Evolutionary conservation across 2,329 filamentous ascomycete genomes (phyloP).

Genomic region (Aspergillus novofumigatus): DNA sequence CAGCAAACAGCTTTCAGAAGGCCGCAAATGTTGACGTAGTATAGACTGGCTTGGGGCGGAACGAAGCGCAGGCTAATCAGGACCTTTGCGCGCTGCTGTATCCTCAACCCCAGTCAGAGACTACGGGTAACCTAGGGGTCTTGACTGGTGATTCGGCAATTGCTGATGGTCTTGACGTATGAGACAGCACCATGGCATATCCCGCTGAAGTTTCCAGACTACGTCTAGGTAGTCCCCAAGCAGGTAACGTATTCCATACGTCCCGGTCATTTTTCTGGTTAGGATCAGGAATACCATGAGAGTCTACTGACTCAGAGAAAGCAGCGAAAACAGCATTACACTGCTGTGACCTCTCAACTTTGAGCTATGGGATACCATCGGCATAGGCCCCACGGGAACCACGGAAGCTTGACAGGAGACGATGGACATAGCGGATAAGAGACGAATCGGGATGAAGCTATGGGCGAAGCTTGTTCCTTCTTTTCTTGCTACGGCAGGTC

Average conservation of each 20-base stretch:
- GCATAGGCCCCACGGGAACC: constrained; percentile 4
- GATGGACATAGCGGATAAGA: background rate
- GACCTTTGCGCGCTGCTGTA: background rate
- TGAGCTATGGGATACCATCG: constrained; percentile 7
- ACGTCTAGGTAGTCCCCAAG: constrained; percentile 5
- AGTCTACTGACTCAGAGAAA: background rate
- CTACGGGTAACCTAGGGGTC: background rate
- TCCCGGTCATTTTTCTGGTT: background rate
- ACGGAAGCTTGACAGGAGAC: background rate
- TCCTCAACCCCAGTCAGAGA: background rate
- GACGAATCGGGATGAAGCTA: background rate
- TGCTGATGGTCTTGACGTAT: constrained; percentile 20
- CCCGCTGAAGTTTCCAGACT: constrained; percentile 4
- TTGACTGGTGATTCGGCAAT: constrained; percentile 10
- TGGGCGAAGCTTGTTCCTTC: background rate
- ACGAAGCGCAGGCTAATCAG: background rate
- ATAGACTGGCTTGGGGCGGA: constrained; percentile 15
- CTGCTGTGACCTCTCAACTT: constrained; percentile 12
- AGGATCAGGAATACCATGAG: constrained; percentile 1
- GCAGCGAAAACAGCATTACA: constrained; percentile 1
- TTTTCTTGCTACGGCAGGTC: background rate
- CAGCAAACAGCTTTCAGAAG: background rate
- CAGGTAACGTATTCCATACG: constrained; percentile 5
- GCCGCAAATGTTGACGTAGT: constrained; percentile 34
- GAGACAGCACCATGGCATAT: constrained; percentile 13